Evolutionary conservation across 345 rosid species (phyloP), one percentile per base, ranked within the genome.

Genomic region (Camelina sativa): DNA sequence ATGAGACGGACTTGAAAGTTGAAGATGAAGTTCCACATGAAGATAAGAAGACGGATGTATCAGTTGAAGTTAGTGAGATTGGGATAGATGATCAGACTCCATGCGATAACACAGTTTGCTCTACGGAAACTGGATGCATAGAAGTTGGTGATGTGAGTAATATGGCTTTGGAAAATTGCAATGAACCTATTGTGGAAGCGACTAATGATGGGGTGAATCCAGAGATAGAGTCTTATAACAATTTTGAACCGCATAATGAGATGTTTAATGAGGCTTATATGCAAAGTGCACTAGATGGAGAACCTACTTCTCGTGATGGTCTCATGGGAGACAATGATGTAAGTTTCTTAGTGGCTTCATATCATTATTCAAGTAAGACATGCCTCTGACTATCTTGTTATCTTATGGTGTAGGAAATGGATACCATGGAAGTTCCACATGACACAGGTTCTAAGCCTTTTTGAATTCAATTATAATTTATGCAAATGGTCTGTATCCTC

Each of bases 391-490:
- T 37, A 47, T 72, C 6, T 50, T 65, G 30, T 40, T 65, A 48
- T 41, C 67, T 55, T 62, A 10, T 67, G 80, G 12, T 87, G 83
- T 91, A 96, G 99, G 96, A 87, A 74, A 68, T 80, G 80, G 94
- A 80, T 63, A 78, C 80, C 64, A 63, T 68, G 58, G 79, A 75
- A 56, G 65, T 78, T 51, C 84, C 78, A 71, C 85, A 96, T 79
- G 95, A 96, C 80, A 96, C 99, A 91, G 99, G 99, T 96, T 81
- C 54, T 30, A 6, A 64, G 59, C 72, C 59, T 74, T 73, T 61
- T 35, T 37, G 5, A 64, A 50, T 72, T 61, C 37, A 43, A 35
- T 61, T 64, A 37, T 20, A 34, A 2, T n/a, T 67, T 54, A 9
- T 25, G 5, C 30, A 53, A 17, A 67, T 73, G 37, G 7, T 73